A percentile compares a stretch with the other conserved stretches of the same genome.
Conservation (phyloP, 345 rosid genomes). For the Carallia pectinifolia region DNA sequence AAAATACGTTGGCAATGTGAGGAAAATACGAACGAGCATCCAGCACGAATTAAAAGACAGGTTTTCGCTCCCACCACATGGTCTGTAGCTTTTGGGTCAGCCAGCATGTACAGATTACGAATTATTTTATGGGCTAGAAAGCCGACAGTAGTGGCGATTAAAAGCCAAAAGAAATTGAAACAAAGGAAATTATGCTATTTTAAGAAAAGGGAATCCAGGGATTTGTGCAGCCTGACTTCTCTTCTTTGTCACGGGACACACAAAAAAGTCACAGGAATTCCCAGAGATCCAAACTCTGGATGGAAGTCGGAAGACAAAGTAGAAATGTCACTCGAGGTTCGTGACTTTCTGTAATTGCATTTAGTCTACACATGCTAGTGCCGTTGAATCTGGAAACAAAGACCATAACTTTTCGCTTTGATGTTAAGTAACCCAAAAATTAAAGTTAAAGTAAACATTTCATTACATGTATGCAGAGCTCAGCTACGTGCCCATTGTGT, state of each 20-base stretch:
- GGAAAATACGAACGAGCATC: background rate
- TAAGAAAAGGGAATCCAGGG: no score
- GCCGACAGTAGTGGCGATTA: no score
- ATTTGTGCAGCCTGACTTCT: no score
- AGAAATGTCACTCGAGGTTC: slow-evolving; percentile 5
- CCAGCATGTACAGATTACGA: background rate
- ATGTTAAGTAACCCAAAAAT: no score
- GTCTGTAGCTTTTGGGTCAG: background rate
- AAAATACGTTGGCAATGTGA: no score
- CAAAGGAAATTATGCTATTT: background rate
- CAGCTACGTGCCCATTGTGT: no score
- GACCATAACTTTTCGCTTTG: no score
- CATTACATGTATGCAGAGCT: no score
- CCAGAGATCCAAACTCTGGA: no score
- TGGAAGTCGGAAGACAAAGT: background rate
- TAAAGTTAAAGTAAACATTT: no score
- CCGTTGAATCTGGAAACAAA: slow-evolving; percentile 5
- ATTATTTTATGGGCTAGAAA: background rate
- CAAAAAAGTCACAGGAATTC: background rate
- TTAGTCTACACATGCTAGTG: slow-evolving; percentile 13
- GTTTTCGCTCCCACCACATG: no score
- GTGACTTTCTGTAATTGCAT: slow-evolving; percentile 9
- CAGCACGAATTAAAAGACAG: background rate
- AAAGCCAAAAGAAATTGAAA: background rate
- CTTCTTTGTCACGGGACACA: no score